phyloP scores from a whole-genome alignment of 345 rosid genomes.

The Acer yangbiense region DNA sequence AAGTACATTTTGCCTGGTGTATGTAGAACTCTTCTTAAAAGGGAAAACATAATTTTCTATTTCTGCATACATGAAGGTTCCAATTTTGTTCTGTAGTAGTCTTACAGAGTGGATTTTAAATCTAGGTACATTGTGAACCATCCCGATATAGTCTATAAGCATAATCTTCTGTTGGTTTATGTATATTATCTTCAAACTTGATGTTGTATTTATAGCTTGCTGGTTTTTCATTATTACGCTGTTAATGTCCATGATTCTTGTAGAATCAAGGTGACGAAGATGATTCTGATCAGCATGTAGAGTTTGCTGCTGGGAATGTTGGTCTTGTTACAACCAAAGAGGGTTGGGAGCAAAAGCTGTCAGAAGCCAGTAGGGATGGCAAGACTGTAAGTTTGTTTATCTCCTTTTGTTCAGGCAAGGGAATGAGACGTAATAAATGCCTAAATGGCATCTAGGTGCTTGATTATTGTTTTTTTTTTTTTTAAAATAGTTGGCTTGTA shows the following conservation, averaged over 20 bases:
- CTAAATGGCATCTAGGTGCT: neutral
- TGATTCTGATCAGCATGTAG: constrained; percentile 45
- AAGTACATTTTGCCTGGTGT: constrained; percentile 8
- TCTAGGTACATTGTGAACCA: neutral
- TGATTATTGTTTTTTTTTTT: neutral
- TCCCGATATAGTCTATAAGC: neutral
- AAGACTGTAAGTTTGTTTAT: constrained; percentile 50
- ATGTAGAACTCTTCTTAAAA: neutral
- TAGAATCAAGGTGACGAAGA: constrained; percentile 36
- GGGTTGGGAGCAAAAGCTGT: constrained; percentile 69
- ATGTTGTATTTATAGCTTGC: neutral
- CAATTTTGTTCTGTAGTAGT: constrained; percentile 10
- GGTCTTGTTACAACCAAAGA: constrained; percentile 60
- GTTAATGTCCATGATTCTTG: constrained; percentile 16
- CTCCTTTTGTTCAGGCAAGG: neutral
- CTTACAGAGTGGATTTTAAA: neutral
- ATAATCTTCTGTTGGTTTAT: neutral
- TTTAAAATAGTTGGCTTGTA: neutral
- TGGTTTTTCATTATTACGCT: neutral
- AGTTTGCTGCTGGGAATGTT: constrained; percentile 65
- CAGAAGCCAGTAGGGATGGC: constrained; percentile 69
- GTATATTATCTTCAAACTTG: neutral
- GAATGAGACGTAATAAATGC: neutral
- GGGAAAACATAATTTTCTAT: neutral
- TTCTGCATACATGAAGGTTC: neutral